A percentile compares a stretch with the other conserved stretches of the same genome.
These are phyloP conservation scores for Lactifluus rugatus DNA, from an alignment of 768 basidiomycete genomes.

Conservation along the genomic window DNA sequence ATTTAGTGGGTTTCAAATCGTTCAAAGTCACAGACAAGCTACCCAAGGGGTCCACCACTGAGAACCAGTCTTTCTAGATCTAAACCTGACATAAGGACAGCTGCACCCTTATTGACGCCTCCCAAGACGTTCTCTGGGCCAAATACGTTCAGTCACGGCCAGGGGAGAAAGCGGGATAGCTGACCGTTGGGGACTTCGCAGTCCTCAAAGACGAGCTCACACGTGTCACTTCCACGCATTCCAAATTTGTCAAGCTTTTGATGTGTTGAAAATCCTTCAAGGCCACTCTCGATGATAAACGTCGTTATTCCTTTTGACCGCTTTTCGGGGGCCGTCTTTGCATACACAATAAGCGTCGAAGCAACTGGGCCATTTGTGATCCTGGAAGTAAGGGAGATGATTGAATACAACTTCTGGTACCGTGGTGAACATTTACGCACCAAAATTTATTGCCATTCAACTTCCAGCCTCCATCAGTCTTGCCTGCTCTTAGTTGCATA, in stretches of 20 bases:
- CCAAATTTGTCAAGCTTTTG: slow-evolving; percentile 93
- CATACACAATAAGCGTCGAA: slow-evolving; percentile 87
- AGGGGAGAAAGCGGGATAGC: slow-evolving; percentile 15
- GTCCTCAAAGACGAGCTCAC: slow-evolving; percentile 85
- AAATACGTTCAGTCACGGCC: not conserved
- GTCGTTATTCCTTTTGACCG: slow-evolving; percentile 86
- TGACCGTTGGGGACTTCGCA: slow-evolving; percentile 82
- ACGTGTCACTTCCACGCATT: slow-evolving; percentile 93
- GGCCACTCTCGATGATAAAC: slow-evolving; percentile 79
- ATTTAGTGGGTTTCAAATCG: not conserved
- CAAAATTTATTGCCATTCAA: slow-evolving; percentile 93
- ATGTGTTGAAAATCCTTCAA: slow-evolving; percentile 78
- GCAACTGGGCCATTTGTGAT: slow-evolving; percentile 93
- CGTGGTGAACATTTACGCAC: slow-evolving; percentile 33
- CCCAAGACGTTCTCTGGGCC: slow-evolving; percentile 75
- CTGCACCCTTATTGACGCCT: slow-evolving; percentile 64
- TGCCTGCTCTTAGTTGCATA: slow-evolving; percentile 78
- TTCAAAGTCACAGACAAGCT: slow-evolving; percentile 17
- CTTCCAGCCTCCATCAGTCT: slow-evolving; percentile 63
- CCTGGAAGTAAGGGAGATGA: slow-evolving; percentile 34
- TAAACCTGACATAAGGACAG: slow-evolving; percentile 89
- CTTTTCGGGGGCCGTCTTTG: slow-evolving; percentile 70
- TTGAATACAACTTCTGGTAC: not conserved
- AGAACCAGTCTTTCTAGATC: slow-evolving; percentile 89
- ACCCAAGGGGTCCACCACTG: slow-evolving; percentile 89